phyloP scores from a whole-genome alignment of 371 early-diverging fungal species.

The Mortierella sp. region DNA sequence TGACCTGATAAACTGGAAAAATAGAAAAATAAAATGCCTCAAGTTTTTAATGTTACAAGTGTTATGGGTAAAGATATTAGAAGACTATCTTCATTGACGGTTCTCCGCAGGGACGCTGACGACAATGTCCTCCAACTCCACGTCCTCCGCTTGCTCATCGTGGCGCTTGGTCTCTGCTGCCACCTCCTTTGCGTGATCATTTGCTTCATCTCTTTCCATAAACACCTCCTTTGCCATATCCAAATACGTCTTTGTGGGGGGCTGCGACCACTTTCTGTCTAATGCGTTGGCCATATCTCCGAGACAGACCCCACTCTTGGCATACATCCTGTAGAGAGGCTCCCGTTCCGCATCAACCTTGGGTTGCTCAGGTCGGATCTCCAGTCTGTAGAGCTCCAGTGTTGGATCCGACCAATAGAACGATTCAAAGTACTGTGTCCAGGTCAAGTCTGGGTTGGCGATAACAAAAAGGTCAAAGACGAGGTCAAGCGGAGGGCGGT shows the following conservation, averaged over 20 bases:
- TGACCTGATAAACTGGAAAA: background rate
- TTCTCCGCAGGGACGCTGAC: constrained; percentile 37
- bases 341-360: constrained; percentile 48
- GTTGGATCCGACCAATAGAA: constrained; percentile 40
- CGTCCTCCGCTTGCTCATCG: constrained; percentile 32
- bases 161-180: constrained; percentile 29
- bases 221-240: constrained; percentile 54
- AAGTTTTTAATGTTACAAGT: background rate
- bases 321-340: constrained; percentile 48
- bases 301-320: constrained; percentile 39
- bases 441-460: constrained; percentile 50
- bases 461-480: constrained; percentile 48
- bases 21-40: background rate
- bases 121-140: constrained; percentile 46
- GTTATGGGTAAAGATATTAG: background rate
- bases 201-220: constrained; percentile 43
- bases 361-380: constrained; percentile 52
- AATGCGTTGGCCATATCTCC: constrained; percentile 42
- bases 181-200: constrained; percentile 37
- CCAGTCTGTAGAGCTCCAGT: constrained; percentile 36
- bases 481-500: constrained; percentile 37
- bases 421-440: constrained; percentile 44
- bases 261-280: constrained; percentile 46
- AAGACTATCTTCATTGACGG: background rate
- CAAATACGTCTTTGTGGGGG: constrained; percentile 31